Evolutionary conservation across 148 eudicot genomes (phyloP).

Genomic region (Vaccinium macrocarpon): DNA sequence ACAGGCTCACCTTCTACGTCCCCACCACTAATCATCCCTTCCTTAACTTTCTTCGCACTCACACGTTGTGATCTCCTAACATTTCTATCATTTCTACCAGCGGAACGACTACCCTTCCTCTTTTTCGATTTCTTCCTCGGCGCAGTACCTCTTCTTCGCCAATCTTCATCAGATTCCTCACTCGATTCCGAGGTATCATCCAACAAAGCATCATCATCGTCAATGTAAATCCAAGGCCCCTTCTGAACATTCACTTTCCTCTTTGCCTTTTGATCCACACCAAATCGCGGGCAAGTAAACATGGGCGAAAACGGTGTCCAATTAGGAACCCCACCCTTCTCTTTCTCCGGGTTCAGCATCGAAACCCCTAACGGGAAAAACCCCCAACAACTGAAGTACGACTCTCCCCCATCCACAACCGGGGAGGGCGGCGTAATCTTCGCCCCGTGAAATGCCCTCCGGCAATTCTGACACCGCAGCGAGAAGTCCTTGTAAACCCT

Average conservation of each 20-base stretch:
- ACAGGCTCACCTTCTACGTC: slow-evolving; percentile 14
- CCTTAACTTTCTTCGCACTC: slow-evolving; percentile 13
- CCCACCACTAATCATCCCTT: not conserved
- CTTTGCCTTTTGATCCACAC: slow-evolving; percentile 4
- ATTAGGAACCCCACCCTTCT: slow-evolving; percentile 32
- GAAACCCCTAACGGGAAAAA: slow-evolving; percentile 81
- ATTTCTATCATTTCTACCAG: not conserved
- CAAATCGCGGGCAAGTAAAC: slow-evolving; percentile 40
- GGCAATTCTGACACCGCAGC: slow-evolving; percentile 77
- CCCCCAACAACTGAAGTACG: slow-evolving; percentile 80
- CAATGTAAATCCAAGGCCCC: slow-evolving; percentile 47
- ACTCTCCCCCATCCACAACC: slow-evolving; percentile 29
- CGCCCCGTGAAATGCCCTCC: slow-evolving; percentile 74
- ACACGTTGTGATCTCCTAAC: not conserved
- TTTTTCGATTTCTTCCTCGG: slow-evolving; percentile 39
- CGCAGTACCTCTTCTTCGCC: slow-evolving; percentile 34
- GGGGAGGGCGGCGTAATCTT: slow-evolving; percentile 59
- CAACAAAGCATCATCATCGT: slow-evolving; percentile 38
- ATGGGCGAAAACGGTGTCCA: slow-evolving; percentile 87
- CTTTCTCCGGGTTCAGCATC: slow-evolving; percentile 53
- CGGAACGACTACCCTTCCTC: slow-evolving; percentile 18
- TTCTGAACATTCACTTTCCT: slow-evolving; percentile 18
- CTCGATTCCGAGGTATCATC: slow-evolving; percentile 53
- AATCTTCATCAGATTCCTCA: slow-evolving; percentile 62
- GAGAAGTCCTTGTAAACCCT: slow-evolving; percentile 55